Evolutionary conservation across 805 yeast species (phyloP).

Genomic region (Lachancea quebecensis): DNA sequence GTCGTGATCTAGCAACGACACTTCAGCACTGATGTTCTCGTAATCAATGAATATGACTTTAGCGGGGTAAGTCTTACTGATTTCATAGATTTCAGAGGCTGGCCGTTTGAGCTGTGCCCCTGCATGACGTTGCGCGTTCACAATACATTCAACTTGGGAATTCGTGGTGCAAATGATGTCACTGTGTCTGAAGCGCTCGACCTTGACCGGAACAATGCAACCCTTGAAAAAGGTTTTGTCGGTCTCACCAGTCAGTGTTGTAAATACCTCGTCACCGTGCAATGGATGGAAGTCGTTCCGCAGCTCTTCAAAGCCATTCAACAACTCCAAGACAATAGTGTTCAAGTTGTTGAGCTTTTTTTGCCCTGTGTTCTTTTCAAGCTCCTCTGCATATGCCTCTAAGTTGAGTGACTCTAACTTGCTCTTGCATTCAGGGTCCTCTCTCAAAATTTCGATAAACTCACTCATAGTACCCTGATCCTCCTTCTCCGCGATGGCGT

Average conservation of each 20-base stretch:
- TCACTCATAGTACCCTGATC: slow-evolving; percentile 36
- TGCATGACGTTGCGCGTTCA: slow-evolving; percentile 41
- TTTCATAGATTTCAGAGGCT: slow-evolving; percentile 39
- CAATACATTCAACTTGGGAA: slow-evolving; percentile 58
- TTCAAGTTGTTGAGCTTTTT: slow-evolving; percentile 30
- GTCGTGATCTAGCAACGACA: slow-evolving; percentile 63
- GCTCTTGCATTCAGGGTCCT: slow-evolving; percentile 64
- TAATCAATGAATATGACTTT: slow-evolving; percentile 66
- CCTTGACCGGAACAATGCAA: slow-evolving; percentile 69
- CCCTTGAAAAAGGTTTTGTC: slow-evolving; percentile 61
- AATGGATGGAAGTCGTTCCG: slow-evolving; percentile 64
- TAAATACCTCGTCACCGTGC: slow-evolving; percentile 69
- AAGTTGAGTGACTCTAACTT: slow-evolving; percentile 81
- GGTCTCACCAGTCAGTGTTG: slow-evolving; percentile 84
- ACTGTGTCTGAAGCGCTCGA: slow-evolving; percentile 40
- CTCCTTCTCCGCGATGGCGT: slow-evolving; percentile 63
- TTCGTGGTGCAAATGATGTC: slow-evolving; percentile 42
- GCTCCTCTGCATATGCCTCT: slow-evolving; percentile 87
- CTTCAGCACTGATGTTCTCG: slow-evolving; percentile 64
- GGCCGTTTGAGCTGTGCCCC: slow-evolving; percentile 41
- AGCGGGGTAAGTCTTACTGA: slow-evolving; percentile 84
- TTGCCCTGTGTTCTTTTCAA: slow-evolving; percentile 46
- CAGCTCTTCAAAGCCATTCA: slow-evolving; percentile 80
- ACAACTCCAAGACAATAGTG: slow-evolving; percentile 54
- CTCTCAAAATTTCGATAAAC: slow-evolving; percentile 44